phyloP scores from a whole-genome alignment of 352 stramenopile genomes.

The Phytopythium ostracodes region DNA sequence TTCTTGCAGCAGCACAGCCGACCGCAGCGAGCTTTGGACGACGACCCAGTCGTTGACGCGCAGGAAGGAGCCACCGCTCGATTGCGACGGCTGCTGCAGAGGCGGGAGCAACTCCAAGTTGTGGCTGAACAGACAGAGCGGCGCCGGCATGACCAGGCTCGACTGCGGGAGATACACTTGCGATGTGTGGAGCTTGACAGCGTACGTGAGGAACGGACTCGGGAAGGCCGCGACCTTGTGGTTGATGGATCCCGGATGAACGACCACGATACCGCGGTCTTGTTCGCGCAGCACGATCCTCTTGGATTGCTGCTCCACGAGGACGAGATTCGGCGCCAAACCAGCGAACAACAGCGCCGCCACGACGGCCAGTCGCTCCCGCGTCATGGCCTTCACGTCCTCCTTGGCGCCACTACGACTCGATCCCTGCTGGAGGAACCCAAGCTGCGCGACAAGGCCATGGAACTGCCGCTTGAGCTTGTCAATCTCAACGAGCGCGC shows the following conservation, averaged over 20 bases:
- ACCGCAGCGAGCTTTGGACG: slow-evolving; percentile 56
- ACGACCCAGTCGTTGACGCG: slow-evolving; percentile 71
- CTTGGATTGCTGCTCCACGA: slow-evolving; percentile 39
- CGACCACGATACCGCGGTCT: slow-evolving; percentile 39
- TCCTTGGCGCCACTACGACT: background rate
- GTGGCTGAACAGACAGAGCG: slow-evolving; percentile 71
- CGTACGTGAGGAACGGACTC: slow-evolving; percentile 71
- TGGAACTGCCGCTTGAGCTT: slow-evolving; percentile 81
- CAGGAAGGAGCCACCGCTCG: slow-evolving; percentile 18
- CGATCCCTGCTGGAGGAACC: slow-evolving; percentile 39
- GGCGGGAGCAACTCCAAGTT: slow-evolving; percentile 52
- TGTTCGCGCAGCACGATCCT: slow-evolving; percentile 37
- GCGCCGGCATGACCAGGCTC: slow-evolving; percentile 54
- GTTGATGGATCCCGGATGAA: slow-evolving; percentile 78
- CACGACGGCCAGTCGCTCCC: slow-evolving; percentile 52
- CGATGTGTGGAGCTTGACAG: slow-evolving; percentile 81
- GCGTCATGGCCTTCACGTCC: slow-evolving; percentile 28
- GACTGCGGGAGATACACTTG: slow-evolving; percentile 74
- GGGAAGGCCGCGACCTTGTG: slow-evolving; percentile 48
- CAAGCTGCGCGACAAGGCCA: slow-evolving; percentile 54
- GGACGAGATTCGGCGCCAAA: slow-evolving; percentile 92
- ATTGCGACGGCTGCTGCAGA: slow-evolving; percentile 28
- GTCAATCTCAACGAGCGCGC: slow-evolving; percentile 50
- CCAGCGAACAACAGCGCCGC: slow-evolving; percentile 69
- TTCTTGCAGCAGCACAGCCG: slow-evolving; percentile 48